phyloP scores from a whole-genome alignment of 164 flowering plant genomes.

The Saururus chinensis region DNA sequence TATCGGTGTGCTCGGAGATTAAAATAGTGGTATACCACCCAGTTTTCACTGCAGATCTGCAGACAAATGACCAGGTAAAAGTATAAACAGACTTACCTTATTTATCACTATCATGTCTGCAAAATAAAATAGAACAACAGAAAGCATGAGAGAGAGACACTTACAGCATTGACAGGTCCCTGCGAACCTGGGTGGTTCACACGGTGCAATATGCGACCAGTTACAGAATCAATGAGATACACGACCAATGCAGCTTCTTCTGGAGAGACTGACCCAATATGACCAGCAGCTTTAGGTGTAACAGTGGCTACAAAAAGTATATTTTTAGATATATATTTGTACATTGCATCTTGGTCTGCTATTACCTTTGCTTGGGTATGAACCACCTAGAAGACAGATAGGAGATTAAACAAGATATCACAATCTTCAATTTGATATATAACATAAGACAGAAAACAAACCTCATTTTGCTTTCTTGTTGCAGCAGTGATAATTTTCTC shows the following conservation, averaged over 20 bases:
- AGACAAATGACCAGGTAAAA: slow-evolving; percentile 10
- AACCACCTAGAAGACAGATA: slow-evolving; percentile 47
- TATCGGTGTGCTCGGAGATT: slow-evolving; percentile 95
- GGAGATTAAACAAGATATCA: background rate
- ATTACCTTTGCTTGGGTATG: slow-evolving; percentile 90
- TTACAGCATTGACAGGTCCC: slow-evolving; percentile 95
- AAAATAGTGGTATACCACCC: slow-evolving; percentile 98
- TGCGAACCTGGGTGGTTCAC: slow-evolving; percentile 33
- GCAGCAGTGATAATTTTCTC: slow-evolving; percentile 73
- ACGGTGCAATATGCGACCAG: slow-evolving; percentile 30
- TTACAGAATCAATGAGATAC: slow-evolving; percentile 25
- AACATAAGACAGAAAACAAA: slow-evolving; percentile 12
- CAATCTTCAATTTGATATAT: background rate
- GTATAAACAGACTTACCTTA: background rate
- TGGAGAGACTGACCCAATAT: slow-evolving; percentile 72
- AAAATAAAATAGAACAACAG: background rate
- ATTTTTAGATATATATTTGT: slow-evolving; percentile 79
- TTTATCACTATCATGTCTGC: background rate
- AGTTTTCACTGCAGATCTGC: slow-evolving; percentile 94
- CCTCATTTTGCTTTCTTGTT: slow-evolving; percentile 76
- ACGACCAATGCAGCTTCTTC: slow-evolving; percentile 67
- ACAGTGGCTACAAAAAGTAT: slow-evolving; percentile 84
- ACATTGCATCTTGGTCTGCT: slow-evolving; percentile 78
- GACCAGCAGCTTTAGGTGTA: slow-evolving; percentile 75
- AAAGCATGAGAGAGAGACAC: slow-evolving; percentile 12